Percentiles rank a stretch among this genome's conserved stretches.
Evolutionary conservation across 2,329 filamentous ascomycete species (phyloP).

Genomic region (Fusarium dlaminii): DNA sequence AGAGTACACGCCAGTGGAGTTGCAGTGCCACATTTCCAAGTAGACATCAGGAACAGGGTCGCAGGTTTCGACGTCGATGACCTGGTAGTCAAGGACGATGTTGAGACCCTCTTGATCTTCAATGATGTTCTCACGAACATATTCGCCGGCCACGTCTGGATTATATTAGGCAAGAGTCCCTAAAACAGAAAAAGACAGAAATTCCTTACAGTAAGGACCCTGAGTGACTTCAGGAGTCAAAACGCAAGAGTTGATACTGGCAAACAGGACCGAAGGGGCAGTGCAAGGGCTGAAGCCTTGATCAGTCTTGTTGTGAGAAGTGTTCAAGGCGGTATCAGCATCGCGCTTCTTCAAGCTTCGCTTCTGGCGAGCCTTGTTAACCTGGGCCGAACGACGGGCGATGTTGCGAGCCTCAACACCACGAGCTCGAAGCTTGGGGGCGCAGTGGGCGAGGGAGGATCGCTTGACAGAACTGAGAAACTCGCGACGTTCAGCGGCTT

Average conservation of each 20-base stretch:
- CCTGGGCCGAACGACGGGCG: constrained; percentile 53
- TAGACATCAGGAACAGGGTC: constrained; percentile 53
- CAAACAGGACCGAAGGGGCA: constrained; percentile 49
- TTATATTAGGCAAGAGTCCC: neutral
- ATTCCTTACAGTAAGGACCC: constrained; percentile 54
- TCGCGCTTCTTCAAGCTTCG: constrained; percentile 47
- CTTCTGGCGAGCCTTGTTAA: constrained; percentile 54
- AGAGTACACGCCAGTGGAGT: constrained; percentile 58
- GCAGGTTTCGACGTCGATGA: constrained; percentile 56
- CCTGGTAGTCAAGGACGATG: constrained; percentile 55
- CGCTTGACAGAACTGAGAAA: constrained; percentile 52
- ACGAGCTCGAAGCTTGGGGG: constrained; percentile 56
- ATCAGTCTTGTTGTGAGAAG: constrained; percentile 51
- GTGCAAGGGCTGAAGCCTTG: constrained; percentile 46
- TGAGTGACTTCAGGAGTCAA: constrained; percentile 61
- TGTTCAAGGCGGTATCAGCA: constrained; percentile 46
- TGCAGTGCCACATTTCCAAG: constrained; percentile 59
- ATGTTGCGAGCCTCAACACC: constrained; percentile 56
- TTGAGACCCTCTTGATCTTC: constrained; percentile 54
- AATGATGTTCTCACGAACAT: constrained; percentile 49
- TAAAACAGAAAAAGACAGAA: accelerated
- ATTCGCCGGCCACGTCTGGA: constrained; percentile 45
- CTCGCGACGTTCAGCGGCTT: constrained; percentile 59
- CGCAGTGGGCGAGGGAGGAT: constrained; percentile 57
- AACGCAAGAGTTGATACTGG: constrained; percentile 55